These are phyloP conservation scores for Poa annua DNA, from an alignment of 176 grass and related monocot genomes.

Conservation along the genomic window DNA sequence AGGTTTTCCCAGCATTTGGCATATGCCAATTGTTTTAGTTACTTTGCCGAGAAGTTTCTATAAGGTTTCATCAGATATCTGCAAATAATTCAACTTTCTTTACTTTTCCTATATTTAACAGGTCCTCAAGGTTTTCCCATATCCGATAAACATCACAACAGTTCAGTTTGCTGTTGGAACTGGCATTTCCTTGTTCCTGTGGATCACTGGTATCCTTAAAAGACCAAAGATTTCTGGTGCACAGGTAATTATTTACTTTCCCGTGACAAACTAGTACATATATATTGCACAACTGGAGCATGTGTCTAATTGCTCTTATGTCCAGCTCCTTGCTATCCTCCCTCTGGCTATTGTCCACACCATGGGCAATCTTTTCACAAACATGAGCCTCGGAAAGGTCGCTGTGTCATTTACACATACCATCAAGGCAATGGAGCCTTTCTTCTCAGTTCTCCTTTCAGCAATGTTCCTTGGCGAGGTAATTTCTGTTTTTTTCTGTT, in stretches of 20 bases:
- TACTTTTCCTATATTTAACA: conserved; percentile 32
- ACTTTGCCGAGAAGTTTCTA: neutral
- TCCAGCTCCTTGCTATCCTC: conserved; percentile 75
- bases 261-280: neutral
- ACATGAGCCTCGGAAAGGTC: conserved; percentile 86
- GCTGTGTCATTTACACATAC: conserved; percentile 86
- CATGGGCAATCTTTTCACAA: conserved; percentile 89
- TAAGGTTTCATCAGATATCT: neutral
- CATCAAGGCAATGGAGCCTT: conserved; percentile 83
- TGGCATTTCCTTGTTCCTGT: conserved; percentile 67
- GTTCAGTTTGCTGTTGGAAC: conserved; percentile 77
- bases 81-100: neutral
- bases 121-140: conserved; percentile 80
- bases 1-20: neutral
- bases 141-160: conserved; percentile 78
- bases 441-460: conserved; percentile 85
- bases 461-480: conserved; percentile 78
- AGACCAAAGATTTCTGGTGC: conserved; percentile 72
- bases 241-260: conserved; percentile 55
- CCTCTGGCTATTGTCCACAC: conserved; percentile 79
- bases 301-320: conserved; percentile 29
- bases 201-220: conserved; percentile 68
- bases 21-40: neutral
- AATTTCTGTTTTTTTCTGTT: conserved; percentile 14
- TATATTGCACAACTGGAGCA: conserved; percentile 19